Conservation (phyloP, 441 rosid species). For the Oxalis stricta region DNA sequence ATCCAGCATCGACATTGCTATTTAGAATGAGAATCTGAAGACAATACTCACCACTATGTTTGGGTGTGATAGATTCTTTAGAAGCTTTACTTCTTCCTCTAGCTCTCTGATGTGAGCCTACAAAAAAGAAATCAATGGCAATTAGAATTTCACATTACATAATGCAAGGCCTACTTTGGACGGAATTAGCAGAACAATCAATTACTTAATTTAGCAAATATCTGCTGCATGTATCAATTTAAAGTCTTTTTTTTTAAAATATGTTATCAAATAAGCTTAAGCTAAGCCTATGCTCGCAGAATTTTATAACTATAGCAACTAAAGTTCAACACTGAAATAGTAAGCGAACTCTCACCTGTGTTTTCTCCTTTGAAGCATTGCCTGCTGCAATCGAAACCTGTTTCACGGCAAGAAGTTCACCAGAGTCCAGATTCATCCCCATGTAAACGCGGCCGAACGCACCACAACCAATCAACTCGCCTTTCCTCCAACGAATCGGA, state of each 20-base stretch:
- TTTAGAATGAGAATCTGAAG: not conserved
- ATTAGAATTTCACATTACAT: not conserved
- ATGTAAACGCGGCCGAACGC: slow-evolving; percentile 95
- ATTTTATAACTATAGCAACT: no score
- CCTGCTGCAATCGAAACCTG: slow-evolving; percentile 80
- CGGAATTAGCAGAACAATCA: no score
- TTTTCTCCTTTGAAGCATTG: slow-evolving; percentile 85
- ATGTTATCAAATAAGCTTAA: no score
- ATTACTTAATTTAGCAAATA: no score
- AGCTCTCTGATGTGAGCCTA: slow-evolving; percentile 93
- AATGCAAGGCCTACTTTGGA: not conserved
- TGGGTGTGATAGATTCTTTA: slow-evolving; percentile 83
- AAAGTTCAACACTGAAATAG: no score
- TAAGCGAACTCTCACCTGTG: slow-evolving; percentile 53
- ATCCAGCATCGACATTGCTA: not conserved
- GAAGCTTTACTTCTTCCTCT: slow-evolving; percentile 91
- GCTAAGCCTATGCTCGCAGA: no score
- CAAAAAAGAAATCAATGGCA: slow-evolving; percentile 6
- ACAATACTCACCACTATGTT: slow-evolving; percentile 81
- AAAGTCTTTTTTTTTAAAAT: no score
- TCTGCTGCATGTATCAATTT: no score
- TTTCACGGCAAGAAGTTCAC: slow-evolving; percentile 94
- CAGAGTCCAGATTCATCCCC: slow-evolving; percentile 99
- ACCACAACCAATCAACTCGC: slow-evolving; percentile 92
- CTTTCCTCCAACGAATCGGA: slow-evolving; percentile 83